Percentiles rank a stretch among this genome's conserved stretches.
Evolutionary conservation across 2,329 filamentous ascomycete genomes (phyloP).

Genomic region (Alternaria burnsii): DNA sequence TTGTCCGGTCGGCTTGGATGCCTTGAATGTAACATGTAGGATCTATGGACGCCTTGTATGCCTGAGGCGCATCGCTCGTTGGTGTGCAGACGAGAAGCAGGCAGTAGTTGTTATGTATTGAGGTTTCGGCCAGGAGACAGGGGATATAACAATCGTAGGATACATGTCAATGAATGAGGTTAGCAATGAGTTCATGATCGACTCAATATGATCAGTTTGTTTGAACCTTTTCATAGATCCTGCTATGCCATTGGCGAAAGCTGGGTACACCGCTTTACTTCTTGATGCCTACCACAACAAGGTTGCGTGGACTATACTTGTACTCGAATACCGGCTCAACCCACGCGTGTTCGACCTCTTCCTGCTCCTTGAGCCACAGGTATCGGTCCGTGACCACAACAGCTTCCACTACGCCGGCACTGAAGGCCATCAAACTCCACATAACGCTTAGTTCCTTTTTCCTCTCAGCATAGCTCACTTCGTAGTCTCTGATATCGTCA

Average conservation of each 20-base stretch:
- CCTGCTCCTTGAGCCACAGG: slow-evolving; percentile 83
- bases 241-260: neutral
- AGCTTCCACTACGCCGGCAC: slow-evolving; percentile 86
- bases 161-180: neutral
- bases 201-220: neutral
- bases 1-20: slow-evolving; percentile 7
- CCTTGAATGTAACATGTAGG: slow-evolving; percentile 8
- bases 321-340: slow-evolving; percentile 95
- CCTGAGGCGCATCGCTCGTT: neutral
- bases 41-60: neutral
- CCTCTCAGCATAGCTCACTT: slow-evolving; percentile 67
- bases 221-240: neutral
- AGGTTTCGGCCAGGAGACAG: neutral
- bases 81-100: neutral
- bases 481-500: slow-evolving; percentile 77
- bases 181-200: neutral
- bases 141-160: neutral
- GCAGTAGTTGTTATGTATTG: neutral
- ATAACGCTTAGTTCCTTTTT: slow-evolving; percentile 85
- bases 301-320: slow-evolving; percentile 81
- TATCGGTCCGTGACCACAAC: slow-evolving; percentile 91
- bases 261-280: slow-evolving; percentile 44
- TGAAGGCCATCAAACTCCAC: slow-evolving; percentile 97
- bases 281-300: slow-evolving; percentile 93
- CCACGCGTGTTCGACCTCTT: slow-evolving; percentile 77